Conservation (phyloP, 1,284 basidiomycete species). For the Ustilago xerochloae region DNA sequence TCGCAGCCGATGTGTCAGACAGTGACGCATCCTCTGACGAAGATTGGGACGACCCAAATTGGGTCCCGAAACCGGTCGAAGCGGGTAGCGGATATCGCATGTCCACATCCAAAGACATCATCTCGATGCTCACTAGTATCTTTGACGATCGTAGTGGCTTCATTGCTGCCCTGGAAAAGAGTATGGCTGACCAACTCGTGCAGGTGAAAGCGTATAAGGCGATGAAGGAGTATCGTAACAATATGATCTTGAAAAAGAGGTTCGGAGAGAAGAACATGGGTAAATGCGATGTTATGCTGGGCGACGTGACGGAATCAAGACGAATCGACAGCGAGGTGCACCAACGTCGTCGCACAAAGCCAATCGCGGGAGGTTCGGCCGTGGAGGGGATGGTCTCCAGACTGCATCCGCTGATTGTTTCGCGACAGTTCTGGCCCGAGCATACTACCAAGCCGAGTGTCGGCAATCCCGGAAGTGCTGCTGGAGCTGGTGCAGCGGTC, state of each 20-base stretch:
- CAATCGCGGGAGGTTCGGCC: background rate
- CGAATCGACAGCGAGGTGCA: constrained; percentile 52
- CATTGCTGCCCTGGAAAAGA: constrained; percentile 61
- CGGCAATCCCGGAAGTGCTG: background rate
- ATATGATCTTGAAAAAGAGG: constrained; percentile 64
- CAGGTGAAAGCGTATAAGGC: constrained; percentile 57
- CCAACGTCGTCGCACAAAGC: constrained; percentile 1
- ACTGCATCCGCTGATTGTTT: constrained; percentile 61
- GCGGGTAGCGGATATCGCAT: constrained; percentile 58
- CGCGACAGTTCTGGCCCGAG: constrained; percentile 66
- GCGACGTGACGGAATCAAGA: constrained; percentile 57
- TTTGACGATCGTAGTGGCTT: constrained; percentile 65
- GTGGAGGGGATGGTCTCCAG: constrained; percentile 39
- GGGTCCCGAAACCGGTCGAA: constrained; percentile 58
- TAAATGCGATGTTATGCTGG: constrained; percentile 66
- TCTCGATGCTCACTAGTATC: constrained; percentile 64
- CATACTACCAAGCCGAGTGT: constrained; percentile 16
- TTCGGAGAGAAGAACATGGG: constrained; percentile 63
- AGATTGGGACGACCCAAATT: constrained; percentile 48
- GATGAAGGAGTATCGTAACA: constrained; percentile 62
- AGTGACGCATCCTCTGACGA: constrained; percentile 45
- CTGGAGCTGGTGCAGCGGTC: background rate
- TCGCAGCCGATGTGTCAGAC: constrained; percentile 26
- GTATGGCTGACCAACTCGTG: constrained; percentile 63
- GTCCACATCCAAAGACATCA: constrained; percentile 61